Evolutionary conservation across 2,329 filamentous ascomycete species (phyloP).

Genomic region (Trichoderma semiorbis): DNA sequence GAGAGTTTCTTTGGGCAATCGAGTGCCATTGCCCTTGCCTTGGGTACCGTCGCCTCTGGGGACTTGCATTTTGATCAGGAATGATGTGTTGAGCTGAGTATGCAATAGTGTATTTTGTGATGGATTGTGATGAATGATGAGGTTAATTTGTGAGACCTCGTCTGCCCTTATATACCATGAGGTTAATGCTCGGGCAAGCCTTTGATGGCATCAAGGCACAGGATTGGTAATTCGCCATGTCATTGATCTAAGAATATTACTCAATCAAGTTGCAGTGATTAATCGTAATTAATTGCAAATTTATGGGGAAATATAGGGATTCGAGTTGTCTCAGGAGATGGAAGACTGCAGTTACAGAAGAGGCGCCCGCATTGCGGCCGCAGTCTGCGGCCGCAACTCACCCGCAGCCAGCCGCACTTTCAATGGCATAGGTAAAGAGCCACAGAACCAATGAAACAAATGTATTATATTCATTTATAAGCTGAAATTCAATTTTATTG

Average conservation of each 20-base stretch:
- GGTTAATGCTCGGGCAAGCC: rapidly evolving
- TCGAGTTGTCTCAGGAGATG: not conserved
- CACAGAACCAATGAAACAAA: not conserved
- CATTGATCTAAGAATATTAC: not conserved
- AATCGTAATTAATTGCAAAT: no score
- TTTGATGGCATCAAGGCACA: not conserved
- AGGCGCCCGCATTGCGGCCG: not conserved
- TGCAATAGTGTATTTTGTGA: not conserved
- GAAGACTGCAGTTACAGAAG: not conserved
- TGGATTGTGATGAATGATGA: not conserved
- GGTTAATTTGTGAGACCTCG: not conserved
- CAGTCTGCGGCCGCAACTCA: not conserved
- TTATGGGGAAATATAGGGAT: not conserved
- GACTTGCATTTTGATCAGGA: not conserved
- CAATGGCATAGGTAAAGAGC: not conserved
- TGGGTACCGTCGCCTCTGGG: not conserved
- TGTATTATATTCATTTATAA: not conserved
- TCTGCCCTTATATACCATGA: not conserved
- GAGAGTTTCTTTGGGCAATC: not conserved
- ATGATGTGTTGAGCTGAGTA: not conserved
- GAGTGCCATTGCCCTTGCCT: not conserved
- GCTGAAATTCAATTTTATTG: not conserved
- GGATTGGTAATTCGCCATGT: not conserved
- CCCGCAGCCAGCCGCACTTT: not conserved
- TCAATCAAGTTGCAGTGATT: not conserved